These are phyloP conservation scores for Amanita fuliginea DNA, from an alignment of 768 basidiomycete genomes.

Conservation along the genomic window DNA sequence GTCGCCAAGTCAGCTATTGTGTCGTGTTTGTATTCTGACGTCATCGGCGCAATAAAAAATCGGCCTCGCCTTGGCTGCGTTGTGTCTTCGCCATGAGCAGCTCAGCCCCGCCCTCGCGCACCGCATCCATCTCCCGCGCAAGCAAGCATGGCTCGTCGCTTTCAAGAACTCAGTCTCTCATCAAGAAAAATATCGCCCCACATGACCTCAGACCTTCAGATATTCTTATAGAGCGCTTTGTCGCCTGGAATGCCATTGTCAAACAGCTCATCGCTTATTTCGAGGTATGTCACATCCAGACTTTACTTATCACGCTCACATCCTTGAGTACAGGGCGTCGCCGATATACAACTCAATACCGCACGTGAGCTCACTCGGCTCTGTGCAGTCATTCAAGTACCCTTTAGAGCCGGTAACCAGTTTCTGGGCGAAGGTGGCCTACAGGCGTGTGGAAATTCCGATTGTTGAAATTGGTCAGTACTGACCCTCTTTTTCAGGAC, in stretches of 20 bases:
- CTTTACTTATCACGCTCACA: background rate
- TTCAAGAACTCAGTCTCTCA: slow-evolving; percentile 75
- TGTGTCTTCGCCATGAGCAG: background rate
- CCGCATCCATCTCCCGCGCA: slow-evolving; percentile 60
- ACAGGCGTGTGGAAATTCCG: slow-evolving; percentile 36
- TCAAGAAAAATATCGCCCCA: slow-evolving; percentile 88
- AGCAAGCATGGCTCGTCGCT: slow-evolving; percentile 58
- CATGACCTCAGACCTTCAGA: slow-evolving; percentile 90
- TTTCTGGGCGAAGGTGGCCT: slow-evolving; percentile 97
- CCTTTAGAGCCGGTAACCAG: slow-evolving; percentile 91
- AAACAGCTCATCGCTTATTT: slow-evolving; percentile 94
- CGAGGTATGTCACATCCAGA: slow-evolving; percentile 30
- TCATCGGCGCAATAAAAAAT: background rate
- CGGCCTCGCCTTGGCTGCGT: slow-evolving; percentile 18
- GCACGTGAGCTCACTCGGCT: slow-evolving; percentile 90
- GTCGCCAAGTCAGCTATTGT: background rate
- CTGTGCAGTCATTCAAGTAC: slow-evolving; percentile 93
- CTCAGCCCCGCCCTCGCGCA: slow-evolving; percentile 49
- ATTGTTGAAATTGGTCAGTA: background rate
- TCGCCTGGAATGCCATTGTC: slow-evolving; percentile 93
- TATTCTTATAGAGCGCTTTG: slow-evolving; percentile 90
- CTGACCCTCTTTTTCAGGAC: slow-evolving; percentile 37
- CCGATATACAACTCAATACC: slow-evolving; percentile 91
- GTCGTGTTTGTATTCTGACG: slow-evolving; percentile 2
- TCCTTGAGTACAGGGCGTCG: slow-evolving; percentile 27